A percentile compares a stretch with the other conserved stretches of the same genome.
Evolutionary conservation across 441 rosid species (phyloP).

Genomic region (Pelargonium australe): DNA sequence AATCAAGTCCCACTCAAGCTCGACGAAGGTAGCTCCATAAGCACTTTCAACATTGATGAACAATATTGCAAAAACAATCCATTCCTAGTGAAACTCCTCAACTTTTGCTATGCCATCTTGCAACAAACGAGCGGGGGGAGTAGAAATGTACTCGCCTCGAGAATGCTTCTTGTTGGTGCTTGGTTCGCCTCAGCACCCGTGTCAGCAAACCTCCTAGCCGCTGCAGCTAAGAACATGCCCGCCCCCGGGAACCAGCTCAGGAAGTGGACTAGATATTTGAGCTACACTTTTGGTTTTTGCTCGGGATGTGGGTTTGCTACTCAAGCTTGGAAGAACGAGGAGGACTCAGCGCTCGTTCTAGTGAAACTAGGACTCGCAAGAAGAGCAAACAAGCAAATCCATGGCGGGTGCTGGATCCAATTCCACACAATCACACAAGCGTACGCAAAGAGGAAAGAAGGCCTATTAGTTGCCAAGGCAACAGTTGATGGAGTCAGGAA

Average conservation of each 20-base stretch:
- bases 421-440: constrained; percentile 65
- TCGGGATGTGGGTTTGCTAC: constrained; percentile 61
- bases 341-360: constrained; percentile 63
- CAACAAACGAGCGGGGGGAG: constrained; percentile 56
- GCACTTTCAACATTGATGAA: constrained; percentile 47
- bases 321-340: constrained; percentile 50
- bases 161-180: constrained; percentile 79
- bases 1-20: constrained; percentile 54
- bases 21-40: background rate
- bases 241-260: constrained; percentile 40
- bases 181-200: constrained; percentile 86
- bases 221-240: constrained; percentile 63
- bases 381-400: constrained; percentile 40
- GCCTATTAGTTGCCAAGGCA: constrained; percentile 59
- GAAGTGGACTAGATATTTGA: constrained; percentile 56
- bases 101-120: constrained; percentile 48
- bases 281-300: constrained; percentile 48
- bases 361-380: constrained; percentile 72
- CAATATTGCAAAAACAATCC: constrained; percentile 65
- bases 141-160: constrained; percentile 52
- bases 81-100: constrained; percentile 53
- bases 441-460: constrained; percentile 54
- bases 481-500: constrained; percentile 59
- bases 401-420: constrained; percentile 64
- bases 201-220: constrained; percentile 46